Base-by-base conservation (phyloP, 2,329 filamentous ascomycete species). In the Aaosphaeria pasadenensis region DNA sequence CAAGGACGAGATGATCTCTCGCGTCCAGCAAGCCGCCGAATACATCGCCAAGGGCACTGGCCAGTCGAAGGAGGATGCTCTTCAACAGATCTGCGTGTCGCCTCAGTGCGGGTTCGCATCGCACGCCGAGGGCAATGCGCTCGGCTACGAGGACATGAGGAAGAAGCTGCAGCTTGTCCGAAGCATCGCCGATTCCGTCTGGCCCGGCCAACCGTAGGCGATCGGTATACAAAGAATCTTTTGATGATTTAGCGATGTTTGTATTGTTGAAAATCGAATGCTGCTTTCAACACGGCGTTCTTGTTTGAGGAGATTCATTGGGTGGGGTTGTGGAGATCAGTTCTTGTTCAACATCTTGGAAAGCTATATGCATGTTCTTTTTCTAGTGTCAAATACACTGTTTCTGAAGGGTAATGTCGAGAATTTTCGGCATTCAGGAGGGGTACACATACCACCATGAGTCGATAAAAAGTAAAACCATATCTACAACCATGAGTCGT, bases 111-210 rank as follows among this genome's bases (percentile, higher is more conserved):
- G 67, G 5, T 70, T 70, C 67, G 88, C 86, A 33, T 88, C 84
- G 33, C 87, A 91, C 64, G 83, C 86, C 56, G 83, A 80, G 59
- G 88, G 87, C 0, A 90, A 91, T 63, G 79, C 82, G 11, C 75
- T 91, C 46, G 80, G 77, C 24, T 75, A 82, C 53, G 81, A 88
- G 41, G 86, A 88, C 52, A 86, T 91, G 84, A 82, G 82, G 71
- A 82, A 80, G 68, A 91, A 91, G 75, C 71, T 91, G 60, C 75
- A 80, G 55, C 71, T 91, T 45, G 85, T 91, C 13, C 80, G 87
- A 54, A 76, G 83, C 57, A 83, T 91, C 59, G 87, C 88, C 3
- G 81, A 90, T 62, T 82, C 86, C 60, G 80, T 91, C 49, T 91
- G 87, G 88, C 77, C 78, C 4, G 75, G 76, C 17, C 71, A 82